Conservation (phyloP, 768 basidiomycete species). For the Panus rudis region DNA sequence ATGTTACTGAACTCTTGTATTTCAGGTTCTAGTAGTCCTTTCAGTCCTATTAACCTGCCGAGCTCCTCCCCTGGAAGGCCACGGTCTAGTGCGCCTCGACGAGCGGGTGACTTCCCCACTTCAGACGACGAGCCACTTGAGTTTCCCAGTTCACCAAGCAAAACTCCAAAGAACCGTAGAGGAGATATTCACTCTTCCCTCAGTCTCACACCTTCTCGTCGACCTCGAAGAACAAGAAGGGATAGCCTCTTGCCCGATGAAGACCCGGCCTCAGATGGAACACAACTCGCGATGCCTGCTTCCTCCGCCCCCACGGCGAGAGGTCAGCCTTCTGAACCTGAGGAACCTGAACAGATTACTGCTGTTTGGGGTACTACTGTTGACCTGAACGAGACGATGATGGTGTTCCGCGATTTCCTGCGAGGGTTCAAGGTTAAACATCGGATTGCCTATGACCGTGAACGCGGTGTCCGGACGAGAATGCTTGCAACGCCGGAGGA, state of each 20-base stretch:
- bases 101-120: constrained; percentile 3
- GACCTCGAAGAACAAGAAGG: constrained; percentile 29
- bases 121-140: constrained; percentile 8
- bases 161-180: constrained; percentile 66
- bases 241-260: constrained; percentile 30
- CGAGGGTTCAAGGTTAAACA: constrained; percentile 93
- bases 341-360: constrained; percentile 66
- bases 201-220: constrained; percentile 45
- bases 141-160: constrained; percentile 41
- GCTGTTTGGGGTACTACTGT: constrained; percentile 99
- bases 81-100: constrained; percentile 10
- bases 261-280: constrained; percentile 54
- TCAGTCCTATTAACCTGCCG: constrained; percentile 58
- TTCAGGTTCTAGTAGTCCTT: constrained; percentile 39
- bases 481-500: constrained; percentile 54
- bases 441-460: constrained; percentile 63
- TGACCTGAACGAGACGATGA: constrained; percentile 86
- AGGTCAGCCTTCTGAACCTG: constrained; percentile 58
- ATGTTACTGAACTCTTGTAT: background rate
- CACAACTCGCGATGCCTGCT: constrained; percentile 46
- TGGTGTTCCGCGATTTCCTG: constrained; percentile 81
- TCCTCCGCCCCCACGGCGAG: constrained; percentile 50
- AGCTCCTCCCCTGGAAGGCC: constrained; percentile 53
- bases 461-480: constrained; percentile 45
- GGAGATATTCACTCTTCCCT: constrained; percentile 90